Conservation (phyloP, 768 basidiomycete species). For the Butyriboletus loyo region DNA sequence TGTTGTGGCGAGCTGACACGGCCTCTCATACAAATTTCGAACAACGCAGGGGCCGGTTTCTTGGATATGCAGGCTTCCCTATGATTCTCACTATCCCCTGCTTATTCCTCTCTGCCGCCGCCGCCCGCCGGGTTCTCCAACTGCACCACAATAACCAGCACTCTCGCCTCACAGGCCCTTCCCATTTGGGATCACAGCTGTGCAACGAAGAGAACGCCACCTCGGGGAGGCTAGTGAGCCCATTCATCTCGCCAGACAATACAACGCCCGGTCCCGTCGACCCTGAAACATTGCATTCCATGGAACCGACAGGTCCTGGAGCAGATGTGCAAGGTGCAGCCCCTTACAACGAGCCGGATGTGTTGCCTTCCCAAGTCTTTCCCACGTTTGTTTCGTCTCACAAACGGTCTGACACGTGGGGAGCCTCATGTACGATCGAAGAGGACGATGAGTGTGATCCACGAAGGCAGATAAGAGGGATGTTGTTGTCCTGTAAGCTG, state of each 20-base stretch:
- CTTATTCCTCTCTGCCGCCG: conserved; percentile 40
- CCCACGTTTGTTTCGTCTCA: not conserved
- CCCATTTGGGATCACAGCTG: not conserved
- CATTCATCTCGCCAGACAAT: conserved; percentile 19
- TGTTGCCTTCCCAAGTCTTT: not conserved
- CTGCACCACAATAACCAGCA: conserved; percentile 23
- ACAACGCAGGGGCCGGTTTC: conserved; percentile 52
- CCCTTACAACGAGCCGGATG: not conserved
- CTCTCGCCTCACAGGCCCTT: not conserved
- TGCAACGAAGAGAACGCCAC: not conserved
- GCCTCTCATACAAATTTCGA: conserved; percentile 1
- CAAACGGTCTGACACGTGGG: conserved; percentile 5
- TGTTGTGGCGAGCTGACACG: not conserved
- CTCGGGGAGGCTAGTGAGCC: conserved; percentile 13
- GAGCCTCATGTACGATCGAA: not conserved
- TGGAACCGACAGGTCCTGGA: not conserved
- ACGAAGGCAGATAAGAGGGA: not conserved
- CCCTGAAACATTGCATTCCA: not conserved
- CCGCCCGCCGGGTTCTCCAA: conserved; percentile 15
- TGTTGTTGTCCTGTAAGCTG: conserved; percentile 11
- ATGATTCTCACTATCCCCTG: conserved; percentile 52
- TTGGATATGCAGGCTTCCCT: conserved; percentile 61
- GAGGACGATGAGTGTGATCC: not conserved
- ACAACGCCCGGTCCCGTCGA: conserved; percentile 12
- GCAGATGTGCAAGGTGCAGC: not conserved